A percentile compares a stretch with the other conserved stretches of the same genome.
These are phyloP conservation scores for Hymenoscyphus salicellus DNA, from an alignment of 2,329 filamentous ascomycete species.

Conservation along the genomic window DNA sequence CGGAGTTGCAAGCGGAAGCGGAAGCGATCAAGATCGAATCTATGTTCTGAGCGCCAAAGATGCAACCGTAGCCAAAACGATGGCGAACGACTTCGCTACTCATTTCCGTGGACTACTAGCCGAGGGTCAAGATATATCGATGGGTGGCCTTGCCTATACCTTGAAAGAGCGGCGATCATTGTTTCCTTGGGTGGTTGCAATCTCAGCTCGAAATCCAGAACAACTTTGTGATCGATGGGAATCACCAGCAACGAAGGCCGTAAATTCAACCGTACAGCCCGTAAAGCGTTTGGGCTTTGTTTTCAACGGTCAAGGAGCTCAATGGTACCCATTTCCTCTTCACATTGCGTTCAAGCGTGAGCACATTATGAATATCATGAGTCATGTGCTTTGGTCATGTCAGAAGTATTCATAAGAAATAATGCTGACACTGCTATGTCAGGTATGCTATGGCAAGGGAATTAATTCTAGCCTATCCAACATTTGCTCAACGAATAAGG, in stretches of 20 bases:
- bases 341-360: too few relatives aligned
- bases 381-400: too few relatives aligned
- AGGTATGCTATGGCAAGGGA: constrained; percentile 20
- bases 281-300: constrained; percentile 17
- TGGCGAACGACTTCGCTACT: neutral
- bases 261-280: neutral
- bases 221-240: neutral
- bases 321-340: constrained; percentile 15
- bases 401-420: too few relatives aligned
- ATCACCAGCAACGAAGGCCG: neutral
- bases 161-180: constrained; percentile 20
- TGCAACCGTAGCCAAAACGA: neutral
- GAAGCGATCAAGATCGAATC: neutral
- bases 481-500: constrained; percentile 4
- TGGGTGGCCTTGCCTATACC: constrained; percentile 19
- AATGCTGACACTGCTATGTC: too few relatives aligned
- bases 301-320: constrained; percentile 32
- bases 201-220: neutral
- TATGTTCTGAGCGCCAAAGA: constrained; percentile 3
- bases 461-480: constrained; percentile 17
- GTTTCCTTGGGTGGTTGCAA: constrained; percentile 13
- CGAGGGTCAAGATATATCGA: constrained; percentile 10
- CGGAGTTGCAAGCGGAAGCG: too few relatives aligned
- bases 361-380: too few relatives aligned
- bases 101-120: neutral